A percentile compares a stretch with the other conserved stretches of the same genome.
Evolutionary conservation across 1,139 yeast genomes (phyloP).

Genomic region (Kurtzmaniella natalensis): DNA sequence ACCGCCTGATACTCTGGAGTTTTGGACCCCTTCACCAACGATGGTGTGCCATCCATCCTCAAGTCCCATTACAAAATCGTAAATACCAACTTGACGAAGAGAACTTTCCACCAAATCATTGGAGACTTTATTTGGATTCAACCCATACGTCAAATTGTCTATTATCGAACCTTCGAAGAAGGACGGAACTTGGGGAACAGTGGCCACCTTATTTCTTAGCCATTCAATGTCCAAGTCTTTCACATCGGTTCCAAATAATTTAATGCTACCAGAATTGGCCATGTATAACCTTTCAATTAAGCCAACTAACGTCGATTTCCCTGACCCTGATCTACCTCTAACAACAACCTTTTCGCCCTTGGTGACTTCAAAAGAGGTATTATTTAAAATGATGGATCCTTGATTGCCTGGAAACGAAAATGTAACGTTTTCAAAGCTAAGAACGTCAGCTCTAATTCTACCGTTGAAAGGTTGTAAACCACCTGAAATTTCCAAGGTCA

Average conservation of each 20-base stretch:
- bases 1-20: slow-evolving; percentile 59
- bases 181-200: slow-evolving; percentile 65
- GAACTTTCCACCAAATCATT: slow-evolving; percentile 37
- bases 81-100: slow-evolving; percentile 45
- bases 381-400: slow-evolving; percentile 24
- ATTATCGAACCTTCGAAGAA: slow-evolving; percentile 64
- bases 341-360: slow-evolving; percentile 55
- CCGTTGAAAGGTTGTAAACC: slow-evolving; percentile 12
- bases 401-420: slow-evolving; percentile 44
- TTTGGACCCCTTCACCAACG: slow-evolving; percentile 45
- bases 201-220: slow-evolving; percentile 50
- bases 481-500: slow-evolving; percentile 29
- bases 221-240: slow-evolving; percentile 40
- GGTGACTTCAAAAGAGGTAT: slow-evolving; percentile 36
- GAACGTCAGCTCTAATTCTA: slow-evolving; percentile 12
- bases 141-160: slow-evolving; percentile 66
- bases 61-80: slow-evolving; percentile 45
- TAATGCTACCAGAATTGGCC: slow-evolving; percentile 24
- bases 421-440: slow-evolving; percentile 38
- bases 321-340: slow-evolving; percentile 76
- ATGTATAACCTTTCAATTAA: slow-evolving; percentile 51
- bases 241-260: slow-evolving; percentile 40
- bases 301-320: slow-evolving; percentile 66
- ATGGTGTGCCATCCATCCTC: slow-evolving; percentile 56
- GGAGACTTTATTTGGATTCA: slow-evolving; percentile 18